Evolutionary conservation across 2,329 filamentous ascomycete species (phyloP).

Genomic region (Ophiostoma piceae): DNA sequence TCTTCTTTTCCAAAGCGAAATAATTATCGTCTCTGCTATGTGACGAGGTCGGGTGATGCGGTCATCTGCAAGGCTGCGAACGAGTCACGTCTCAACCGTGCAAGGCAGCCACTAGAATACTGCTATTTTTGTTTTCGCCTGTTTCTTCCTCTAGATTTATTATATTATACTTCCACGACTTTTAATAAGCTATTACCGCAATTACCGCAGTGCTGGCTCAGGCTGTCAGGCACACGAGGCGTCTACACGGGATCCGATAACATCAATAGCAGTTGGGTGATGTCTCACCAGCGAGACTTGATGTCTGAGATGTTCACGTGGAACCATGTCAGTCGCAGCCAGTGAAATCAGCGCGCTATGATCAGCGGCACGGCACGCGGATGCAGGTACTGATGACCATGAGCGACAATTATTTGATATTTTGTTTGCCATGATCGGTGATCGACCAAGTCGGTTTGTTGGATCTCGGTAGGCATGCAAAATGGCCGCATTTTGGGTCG

Average conservation of each 20-base stretch:
- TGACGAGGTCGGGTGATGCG: slow-evolving; percentile 6
- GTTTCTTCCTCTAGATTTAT: background rate
- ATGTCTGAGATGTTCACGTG: slow-evolving; percentile 7
- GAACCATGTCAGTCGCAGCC: background rate
- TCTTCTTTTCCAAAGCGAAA: background rate
- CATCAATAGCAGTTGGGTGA: background rate
- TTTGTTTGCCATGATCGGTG: background rate
- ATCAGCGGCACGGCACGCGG: background rate
- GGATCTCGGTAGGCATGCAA: background rate
- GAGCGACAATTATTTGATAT: background rate
- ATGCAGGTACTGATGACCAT: slow-evolving; percentile 12
- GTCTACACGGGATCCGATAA: background rate
- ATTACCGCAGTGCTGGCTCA: background rate
- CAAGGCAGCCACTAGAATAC: slow-evolving; percentile 4
- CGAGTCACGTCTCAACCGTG: background rate
- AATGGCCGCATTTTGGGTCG: background rate
- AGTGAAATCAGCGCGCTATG: background rate
- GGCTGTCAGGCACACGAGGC: background rate
- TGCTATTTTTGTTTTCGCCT: background rate
- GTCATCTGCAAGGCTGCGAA: slow-evolving; percentile 7
- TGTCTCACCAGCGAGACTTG: background rate
- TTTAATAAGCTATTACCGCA: background rate
- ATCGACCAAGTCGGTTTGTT: background rate
- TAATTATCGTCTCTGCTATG: background rate
- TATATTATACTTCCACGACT: background rate